These are phyloP conservation scores for Zalaria sp. DNA, from an alignment of 2,329 filamentous ascomycete species.

Conservation along the genomic window DNA sequence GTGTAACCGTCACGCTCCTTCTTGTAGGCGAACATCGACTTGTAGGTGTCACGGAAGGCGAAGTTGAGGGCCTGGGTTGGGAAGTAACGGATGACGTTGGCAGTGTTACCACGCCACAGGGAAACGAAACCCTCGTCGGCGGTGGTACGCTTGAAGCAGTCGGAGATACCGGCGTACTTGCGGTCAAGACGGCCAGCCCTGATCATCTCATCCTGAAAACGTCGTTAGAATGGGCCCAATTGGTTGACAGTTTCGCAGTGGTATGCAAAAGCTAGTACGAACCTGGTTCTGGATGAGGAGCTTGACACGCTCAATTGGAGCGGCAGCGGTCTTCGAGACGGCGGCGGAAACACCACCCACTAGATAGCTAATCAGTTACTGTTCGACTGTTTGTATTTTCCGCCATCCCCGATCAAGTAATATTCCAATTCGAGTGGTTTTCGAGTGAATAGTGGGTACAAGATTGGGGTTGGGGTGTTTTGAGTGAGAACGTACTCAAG, in stretches of 20 bases:
- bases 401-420: not conserved
- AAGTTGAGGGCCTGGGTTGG: conserved; percentile 99
- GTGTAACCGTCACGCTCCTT: conserved; percentile 97
- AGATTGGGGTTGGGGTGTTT: too few relatives aligned
- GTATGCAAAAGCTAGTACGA: conserved; percentile 28
- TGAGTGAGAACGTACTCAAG: conserved; percentile 63
- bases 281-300: conserved; percentile 99
- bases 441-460: too few relatives aligned
- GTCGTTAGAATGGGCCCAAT: not conserved
- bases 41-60: conserved; percentile 99
- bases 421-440: too few relatives aligned
- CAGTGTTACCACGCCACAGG: conserved; percentile 99
- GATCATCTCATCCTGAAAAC: conserved; percentile 91
- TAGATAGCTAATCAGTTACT: conserved; percentile 36
- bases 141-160: conserved; percentile 91
- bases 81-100: conserved; percentile 99
- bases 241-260: not conserved
- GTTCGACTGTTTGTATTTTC: conserved; percentile 2
- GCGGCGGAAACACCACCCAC: conserved; percentile 99
- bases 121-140: conserved; percentile 86
- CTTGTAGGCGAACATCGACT: conserved; percentile 99
- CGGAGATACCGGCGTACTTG: conserved; percentile 84
- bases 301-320: conserved; percentile 99
- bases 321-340: conserved; percentile 99
- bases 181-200: conserved; percentile 96